Evolutionary conservation across 2,329 filamentous ascomycete species (phyloP).

Genomic region (Lecanicillium sp.): DNA sequence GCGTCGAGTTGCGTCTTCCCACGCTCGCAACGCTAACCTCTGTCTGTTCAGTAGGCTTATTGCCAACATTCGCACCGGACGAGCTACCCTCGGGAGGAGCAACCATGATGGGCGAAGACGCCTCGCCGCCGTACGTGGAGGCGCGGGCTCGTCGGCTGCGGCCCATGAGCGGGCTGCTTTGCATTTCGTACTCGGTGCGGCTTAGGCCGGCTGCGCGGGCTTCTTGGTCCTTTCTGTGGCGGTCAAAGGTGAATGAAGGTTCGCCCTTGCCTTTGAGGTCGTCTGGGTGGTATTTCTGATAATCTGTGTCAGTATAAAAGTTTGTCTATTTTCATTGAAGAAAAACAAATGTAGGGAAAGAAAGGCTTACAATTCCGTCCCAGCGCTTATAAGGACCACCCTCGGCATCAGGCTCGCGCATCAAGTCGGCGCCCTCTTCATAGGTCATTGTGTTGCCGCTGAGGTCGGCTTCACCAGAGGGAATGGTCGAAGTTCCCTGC

Average conservation of each 20-base stretch:
- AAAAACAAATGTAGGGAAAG: too few relatives aligned
- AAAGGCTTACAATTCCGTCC: slow-evolving; percentile 59
- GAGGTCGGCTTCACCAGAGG: slow-evolving; percentile 60
- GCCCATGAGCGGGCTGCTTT: slow-evolving; percentile 17
- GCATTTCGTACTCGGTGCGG: slow-evolving; percentile 40
- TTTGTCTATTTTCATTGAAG: too few relatives aligned
- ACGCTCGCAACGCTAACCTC: slow-evolving; percentile 12
- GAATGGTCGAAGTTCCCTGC: slow-evolving; percentile 70
- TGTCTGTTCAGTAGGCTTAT: neutral
- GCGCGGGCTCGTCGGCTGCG: slow-evolving; percentile 31
- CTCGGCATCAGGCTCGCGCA: slow-evolving; percentile 58
- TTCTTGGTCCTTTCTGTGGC: slow-evolving; percentile 54
- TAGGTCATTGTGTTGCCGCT: slow-evolving; percentile 68
- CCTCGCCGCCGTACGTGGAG: slow-evolving; percentile 28
- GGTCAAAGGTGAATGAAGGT: slow-evolving; percentile 63
- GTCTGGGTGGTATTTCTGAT: slow-evolving; percentile 59
- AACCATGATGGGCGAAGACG: slow-evolving; percentile 15
- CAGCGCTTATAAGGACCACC: slow-evolving; percentile 75
- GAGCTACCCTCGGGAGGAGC: neutral
- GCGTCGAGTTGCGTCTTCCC: slow-evolving; percentile 32
- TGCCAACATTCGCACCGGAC: too few relatives aligned
- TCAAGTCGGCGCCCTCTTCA: slow-evolving; percentile 78
- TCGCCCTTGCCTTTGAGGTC: slow-evolving; percentile 81
- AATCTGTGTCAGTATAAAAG: slow-evolving; percentile 6
- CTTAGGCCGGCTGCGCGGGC: slow-evolving; percentile 17